Conservation (phyloP, 2,329 filamentous ascomycete species). For the Biscogniauxia marginata region DNA sequence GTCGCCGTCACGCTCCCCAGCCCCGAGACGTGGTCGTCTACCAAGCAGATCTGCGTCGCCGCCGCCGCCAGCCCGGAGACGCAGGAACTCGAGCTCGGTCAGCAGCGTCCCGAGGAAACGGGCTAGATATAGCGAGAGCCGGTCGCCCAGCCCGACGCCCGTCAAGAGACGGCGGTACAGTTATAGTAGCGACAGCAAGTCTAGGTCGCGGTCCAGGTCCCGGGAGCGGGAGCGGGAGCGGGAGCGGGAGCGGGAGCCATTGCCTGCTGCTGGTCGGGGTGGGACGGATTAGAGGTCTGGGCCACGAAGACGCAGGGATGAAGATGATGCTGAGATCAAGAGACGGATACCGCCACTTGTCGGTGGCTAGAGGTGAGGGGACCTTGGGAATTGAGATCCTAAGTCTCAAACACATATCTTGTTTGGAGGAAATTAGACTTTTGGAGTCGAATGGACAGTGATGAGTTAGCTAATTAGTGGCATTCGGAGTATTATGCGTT, state of each 20-base stretch:
- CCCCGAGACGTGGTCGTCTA: slow-evolving; percentile 12
- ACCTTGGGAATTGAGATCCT: too few relatives aligned
- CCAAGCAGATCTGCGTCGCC: slow-evolving; percentile 16
- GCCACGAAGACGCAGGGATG: neutral
- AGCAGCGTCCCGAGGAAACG: slow-evolving; percentile 21
- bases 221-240: slow-evolving; percentile 6
- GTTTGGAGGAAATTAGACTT: too few relatives aligned
- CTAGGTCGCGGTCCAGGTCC: slow-evolving; percentile 4
- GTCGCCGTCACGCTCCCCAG: slow-evolving; percentile 16
- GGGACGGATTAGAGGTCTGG: neutral
- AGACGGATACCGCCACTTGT: neutral
- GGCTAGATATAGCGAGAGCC: slow-evolving; percentile 24
- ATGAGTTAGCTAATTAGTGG: too few relatives aligned
- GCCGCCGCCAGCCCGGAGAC: slow-evolving; percentile 12
- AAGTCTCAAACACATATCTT: too few relatives aligned
- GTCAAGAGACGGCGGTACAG: slow-evolving; percentile 21
- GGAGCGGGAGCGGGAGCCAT: too few relatives aligned
- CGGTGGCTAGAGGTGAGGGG: too few relatives aligned
- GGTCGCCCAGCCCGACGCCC: slow-evolving; percentile 19
- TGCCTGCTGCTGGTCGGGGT: neutral
- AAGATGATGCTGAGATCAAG: neutral
- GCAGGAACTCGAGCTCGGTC: slow-evolving; percentile 20
- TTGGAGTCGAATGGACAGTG: too few relatives aligned
- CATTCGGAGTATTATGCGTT: too few relatives aligned
- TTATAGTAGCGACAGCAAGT: slow-evolving; percentile 14